Base-by-base conservation (phyloP, 2,329 filamentous ascomycete genomes). In the Botrytis elliptica region DNA sequence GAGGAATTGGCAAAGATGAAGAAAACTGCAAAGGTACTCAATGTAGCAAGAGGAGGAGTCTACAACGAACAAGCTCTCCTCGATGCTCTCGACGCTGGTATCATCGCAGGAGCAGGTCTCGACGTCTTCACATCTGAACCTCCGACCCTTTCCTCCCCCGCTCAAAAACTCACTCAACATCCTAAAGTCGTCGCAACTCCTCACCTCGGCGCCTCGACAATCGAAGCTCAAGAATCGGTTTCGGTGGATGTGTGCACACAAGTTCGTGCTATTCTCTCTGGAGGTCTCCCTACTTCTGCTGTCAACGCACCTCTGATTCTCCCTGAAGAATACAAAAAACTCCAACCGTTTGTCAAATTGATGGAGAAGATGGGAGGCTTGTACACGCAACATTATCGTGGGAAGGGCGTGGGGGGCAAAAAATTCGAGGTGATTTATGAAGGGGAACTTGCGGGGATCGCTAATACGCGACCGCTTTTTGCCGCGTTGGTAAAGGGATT, bases 191-290 rank as follows among this genome's bases (percentile, higher is more conserved):
- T 95, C 2, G 90, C 90, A 1, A 95, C 93, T 12, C 93, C 93
- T 1, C 93, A 96, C 81, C 85, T 96, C 0, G 93, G 93, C 12
- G 93, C 93, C 0, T 93, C 90, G 0, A 96, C 93, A 0, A 87
- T 92, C 49, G 93, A 96, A 85, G 93, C 93, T 0, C 93, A 96
- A 81, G 92, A 95, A 79, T 95, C 94, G 75, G 93, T 95, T 5
- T 93, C 91, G 1, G 88, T 95, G 75, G 93, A 95, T 78, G 93
- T 95, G 14, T 95, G 93, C 81, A 90, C 91, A 49, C 93, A 96
- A 82, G 92, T 95, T 20, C 86, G 92, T 0, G 88, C 91, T 74
- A 93, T 95, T 60, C 84, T 96, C 3, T 85, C 86, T 0, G 93
- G 93, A 4, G 91, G 91, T 0, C 85, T 95, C 1, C 93, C 93